These are phyloP conservation scores for Wickerhamiella kazuoi DNA, from an alignment of 805 yeast species.

Conservation along the genomic window DNA sequence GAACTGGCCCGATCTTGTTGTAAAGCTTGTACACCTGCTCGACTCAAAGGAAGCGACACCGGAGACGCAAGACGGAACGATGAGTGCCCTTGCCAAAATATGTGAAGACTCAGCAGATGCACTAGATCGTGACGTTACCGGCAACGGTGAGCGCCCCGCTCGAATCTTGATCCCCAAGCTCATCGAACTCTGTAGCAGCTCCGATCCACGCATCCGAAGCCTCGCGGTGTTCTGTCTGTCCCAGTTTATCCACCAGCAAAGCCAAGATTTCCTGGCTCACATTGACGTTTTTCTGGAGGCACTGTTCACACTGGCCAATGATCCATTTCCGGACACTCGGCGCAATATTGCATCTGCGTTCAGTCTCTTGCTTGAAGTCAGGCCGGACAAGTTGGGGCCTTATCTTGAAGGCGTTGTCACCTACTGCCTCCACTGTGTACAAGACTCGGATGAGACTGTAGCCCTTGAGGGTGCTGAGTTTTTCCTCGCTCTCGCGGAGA, in stretches of 20 bases:
- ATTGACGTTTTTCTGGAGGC: slow-evolving; percentile 48
- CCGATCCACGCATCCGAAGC: slow-evolving; percentile 31
- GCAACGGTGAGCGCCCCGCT: slow-evolving; percentile 35
- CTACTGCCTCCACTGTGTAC: slow-evolving; percentile 66
- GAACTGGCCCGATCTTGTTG: slow-evolving; percentile 60
- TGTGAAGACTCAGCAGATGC: slow-evolving; percentile 69
- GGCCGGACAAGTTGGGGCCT: slow-evolving; percentile 65
- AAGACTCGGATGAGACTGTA: slow-evolving; percentile 48
- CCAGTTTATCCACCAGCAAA: slow-evolving; percentile 50
- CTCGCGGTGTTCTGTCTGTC: slow-evolving; percentile 55
- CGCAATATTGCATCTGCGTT: slow-evolving; percentile 66
- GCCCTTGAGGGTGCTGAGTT: slow-evolving; percentile 91
- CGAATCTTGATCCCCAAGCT: slow-evolving; percentile 50
- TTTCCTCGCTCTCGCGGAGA: slow-evolving; percentile 53
- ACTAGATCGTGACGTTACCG: slow-evolving; percentile 47
- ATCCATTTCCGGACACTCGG: slow-evolving; percentile 40
- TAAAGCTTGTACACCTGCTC: slow-evolving; percentile 47
- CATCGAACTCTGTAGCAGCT: slow-evolving; percentile 30
- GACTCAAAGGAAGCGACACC: slow-evolving; percentile 26
- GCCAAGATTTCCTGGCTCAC: slow-evolving; percentile 46
- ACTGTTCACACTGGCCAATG: slow-evolving; percentile 54
- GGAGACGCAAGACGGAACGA: slow-evolving; percentile 52
- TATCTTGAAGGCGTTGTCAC: slow-evolving; percentile 75
- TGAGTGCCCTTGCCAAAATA: slow-evolving; percentile 66
- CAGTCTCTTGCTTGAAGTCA: slow-evolving; percentile 46